Evolutionary conservation across 1,284 basidiomycete genomes (phyloP).

Genomic region (Abortiporus biennis): DNA sequence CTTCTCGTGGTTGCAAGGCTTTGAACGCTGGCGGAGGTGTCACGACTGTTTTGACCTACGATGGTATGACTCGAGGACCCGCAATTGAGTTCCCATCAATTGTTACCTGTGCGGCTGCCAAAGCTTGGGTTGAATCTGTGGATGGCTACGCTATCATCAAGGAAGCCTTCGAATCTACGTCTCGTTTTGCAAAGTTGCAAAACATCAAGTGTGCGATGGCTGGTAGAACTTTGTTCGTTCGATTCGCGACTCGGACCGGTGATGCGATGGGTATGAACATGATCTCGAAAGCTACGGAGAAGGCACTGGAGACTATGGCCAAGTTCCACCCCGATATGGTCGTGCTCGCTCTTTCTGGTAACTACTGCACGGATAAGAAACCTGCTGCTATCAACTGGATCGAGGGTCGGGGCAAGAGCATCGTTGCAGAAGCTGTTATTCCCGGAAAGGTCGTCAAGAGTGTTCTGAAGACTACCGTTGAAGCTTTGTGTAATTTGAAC

Average conservation of each 20-base stretch:
- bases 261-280: constrained; percentile 99
- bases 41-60: constrained; percentile 87
- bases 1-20: constrained; percentile 96
- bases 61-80: constrained; percentile 98
- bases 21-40: constrained; percentile 96
- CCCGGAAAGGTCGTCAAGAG: constrained; percentile 85
- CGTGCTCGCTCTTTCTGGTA: constrained; percentile 91
- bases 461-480: constrained; percentile 95
- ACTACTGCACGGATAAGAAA: constrained; percentile 99
- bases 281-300: constrained; percentile 95
- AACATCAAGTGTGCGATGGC: constrained; percentile 83
- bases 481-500: constrained; percentile 88
- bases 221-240: constrained; percentile 90
- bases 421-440: constrained; percentile 93
- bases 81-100: constrained; percentile 93
- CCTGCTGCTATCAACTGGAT: constrained; percentile 99
- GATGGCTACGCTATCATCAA: constrained; percentile 79
- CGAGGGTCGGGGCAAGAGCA: constrained; percentile 95
- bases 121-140: constrained; percentile 84
- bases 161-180: constrained; percentile 91
- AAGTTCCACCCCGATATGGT: constrained; percentile 89
- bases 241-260: constrained; percentile 93
- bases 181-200: constrained; percentile 82
- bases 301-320: constrained; percentile 81
- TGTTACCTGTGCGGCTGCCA: constrained; percentile 75